Conservation (phyloP, 805 yeast species). For the Kregervanrija delftensis region DNA sequence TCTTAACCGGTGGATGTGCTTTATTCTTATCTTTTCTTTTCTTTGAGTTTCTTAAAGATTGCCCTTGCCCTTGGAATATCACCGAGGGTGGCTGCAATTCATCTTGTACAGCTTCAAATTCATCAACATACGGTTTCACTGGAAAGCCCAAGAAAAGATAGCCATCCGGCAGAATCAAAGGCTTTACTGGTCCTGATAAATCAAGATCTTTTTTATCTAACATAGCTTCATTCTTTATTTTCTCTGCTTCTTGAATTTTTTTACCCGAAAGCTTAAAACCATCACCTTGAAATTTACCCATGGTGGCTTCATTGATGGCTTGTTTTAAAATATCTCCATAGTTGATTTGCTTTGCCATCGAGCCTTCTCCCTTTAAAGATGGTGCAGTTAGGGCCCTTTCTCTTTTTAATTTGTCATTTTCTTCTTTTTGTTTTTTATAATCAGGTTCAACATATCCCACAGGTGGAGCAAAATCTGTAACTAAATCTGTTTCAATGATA, state of each 20-base stretch:
- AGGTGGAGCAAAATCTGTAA: constrained; percentile 97
- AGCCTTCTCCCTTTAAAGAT: constrained; percentile 37
- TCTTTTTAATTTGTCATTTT: constrained; percentile 30
- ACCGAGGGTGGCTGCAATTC: constrained; percentile 8
- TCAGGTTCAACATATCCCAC: constrained; percentile 97
- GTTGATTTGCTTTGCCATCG: constrained; percentile 71
- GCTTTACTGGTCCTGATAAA: constrained; percentile 60
- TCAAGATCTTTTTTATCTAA: constrained; percentile 27
- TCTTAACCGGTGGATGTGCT: constrained; percentile 47
- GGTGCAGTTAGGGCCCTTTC: constrained; percentile 32
- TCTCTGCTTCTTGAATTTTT: constrained; percentile 18
- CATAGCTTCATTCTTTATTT: constrained; percentile 11
- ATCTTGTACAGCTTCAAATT: constrained; percentile 27
- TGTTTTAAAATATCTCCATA: constrained; percentile 53
- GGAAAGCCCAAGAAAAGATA: constrained; percentile 94
- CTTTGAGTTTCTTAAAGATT: constrained; percentile 47
- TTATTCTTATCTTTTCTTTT: constrained; percentile 57
- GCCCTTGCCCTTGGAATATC: constrained; percentile 62
- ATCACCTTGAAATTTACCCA: constrained; percentile 42
- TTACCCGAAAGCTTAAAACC: constrained; percentile 73
- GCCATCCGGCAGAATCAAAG: constrained; percentile 70
- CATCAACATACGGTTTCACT: constrained; percentile 41
- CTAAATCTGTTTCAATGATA: constrained; percentile 94
- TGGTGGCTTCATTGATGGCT: constrained; percentile 25
- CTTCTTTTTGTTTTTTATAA: constrained; percentile 36